Evolutionary conservation across 2,329 filamentous ascomycete genomes (phyloP).

Genomic region (Chaetomium olivaceum): DNA sequence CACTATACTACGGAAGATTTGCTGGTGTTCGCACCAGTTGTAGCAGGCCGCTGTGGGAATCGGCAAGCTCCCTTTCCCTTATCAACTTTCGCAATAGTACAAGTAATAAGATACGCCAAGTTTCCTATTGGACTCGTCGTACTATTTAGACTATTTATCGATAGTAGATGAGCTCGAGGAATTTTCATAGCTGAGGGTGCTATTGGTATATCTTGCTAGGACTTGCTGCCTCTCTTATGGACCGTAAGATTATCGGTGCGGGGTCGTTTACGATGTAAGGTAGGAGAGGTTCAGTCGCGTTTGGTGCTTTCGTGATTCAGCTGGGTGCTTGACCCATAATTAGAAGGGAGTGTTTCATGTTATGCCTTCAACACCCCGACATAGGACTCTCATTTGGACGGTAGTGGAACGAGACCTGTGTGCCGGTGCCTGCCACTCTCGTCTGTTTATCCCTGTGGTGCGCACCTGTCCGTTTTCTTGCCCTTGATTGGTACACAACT

Average conservation of each 20-base stretch:
- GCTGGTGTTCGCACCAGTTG: conserved; percentile 28
- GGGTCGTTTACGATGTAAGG: too few relatives aligned
- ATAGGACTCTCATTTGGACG: too few relatives aligned
- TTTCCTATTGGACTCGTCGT: too few relatives aligned
- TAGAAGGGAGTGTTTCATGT: neutral
- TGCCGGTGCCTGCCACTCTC: neutral
- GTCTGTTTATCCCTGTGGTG: neutral
- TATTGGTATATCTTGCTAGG: neutral
- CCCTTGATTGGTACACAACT: neutral
- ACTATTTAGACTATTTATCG: too few relatives aligned
- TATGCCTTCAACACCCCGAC: neutral
- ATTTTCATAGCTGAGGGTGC: neutral
- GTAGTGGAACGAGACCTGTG: neutral
- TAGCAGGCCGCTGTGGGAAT: conserved; percentile 17
- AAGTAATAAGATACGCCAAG: neutral
- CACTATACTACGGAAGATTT: conserved; percentile 31
- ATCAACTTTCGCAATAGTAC: neutral
- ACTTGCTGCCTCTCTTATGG: neutral
- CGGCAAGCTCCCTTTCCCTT: neutral
- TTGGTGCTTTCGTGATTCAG: neutral
- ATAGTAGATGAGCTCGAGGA: neutral
- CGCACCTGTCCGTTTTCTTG: neutral
- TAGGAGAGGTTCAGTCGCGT: too few relatives aligned
- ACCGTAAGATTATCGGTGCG: neutral
- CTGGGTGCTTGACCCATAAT: neutral